These are phyloP conservation scores for Aureobasidium sp. DNA, from an alignment of 2,329 filamentous ascomycete genomes.

Conservation along the genomic window DNA sequence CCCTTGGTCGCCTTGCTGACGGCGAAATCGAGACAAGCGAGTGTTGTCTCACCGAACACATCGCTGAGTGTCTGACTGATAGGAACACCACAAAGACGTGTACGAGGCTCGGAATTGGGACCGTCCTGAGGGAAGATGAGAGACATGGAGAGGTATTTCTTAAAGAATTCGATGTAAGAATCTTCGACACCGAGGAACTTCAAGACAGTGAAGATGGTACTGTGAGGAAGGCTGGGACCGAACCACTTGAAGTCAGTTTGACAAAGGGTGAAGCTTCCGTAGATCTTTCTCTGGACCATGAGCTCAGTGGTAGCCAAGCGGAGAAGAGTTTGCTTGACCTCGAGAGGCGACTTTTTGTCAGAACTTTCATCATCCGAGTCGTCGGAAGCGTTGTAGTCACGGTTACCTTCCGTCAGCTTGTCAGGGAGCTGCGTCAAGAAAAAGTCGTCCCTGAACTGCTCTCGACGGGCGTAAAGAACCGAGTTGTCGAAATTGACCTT, in stretches of 20 bases:
- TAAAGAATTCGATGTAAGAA: constrained; percentile 51
- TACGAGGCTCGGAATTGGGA: constrained; percentile 32
- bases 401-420: constrained; percentile 29
- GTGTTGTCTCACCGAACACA: constrained; percentile 49
- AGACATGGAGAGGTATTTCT: constrained; percentile 49
- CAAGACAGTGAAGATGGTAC: constrained; percentile 49
- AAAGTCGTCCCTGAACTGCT: constrained; percentile 37
- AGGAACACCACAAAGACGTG: constrained; percentile 49
- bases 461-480: constrained; percentile 24
- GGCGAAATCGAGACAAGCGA: constrained; percentile 58
- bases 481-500: constrained; percentile 4
- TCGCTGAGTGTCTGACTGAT: constrained; percentile 52
- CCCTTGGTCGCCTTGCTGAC: constrained; percentile 51
- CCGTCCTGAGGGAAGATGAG: constrained; percentile 50
- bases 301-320: constrained; percentile 49
- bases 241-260: constrained; percentile 53
- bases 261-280: constrained; percentile 44
- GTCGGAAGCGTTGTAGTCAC: constrained; percentile 30
- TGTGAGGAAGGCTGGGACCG: constrained; percentile 49
- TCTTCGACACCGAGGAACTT: constrained; percentile 50
- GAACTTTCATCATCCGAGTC: constrained; percentile 25
- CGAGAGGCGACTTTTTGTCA: constrained; percentile 33
- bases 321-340: constrained; percentile 48
- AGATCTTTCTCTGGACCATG: constrained; percentile 39
- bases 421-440: constrained; percentile 49